Conservation (phyloP, 768 basidiomycete species). For the Tephrocybe sp. region DNA sequence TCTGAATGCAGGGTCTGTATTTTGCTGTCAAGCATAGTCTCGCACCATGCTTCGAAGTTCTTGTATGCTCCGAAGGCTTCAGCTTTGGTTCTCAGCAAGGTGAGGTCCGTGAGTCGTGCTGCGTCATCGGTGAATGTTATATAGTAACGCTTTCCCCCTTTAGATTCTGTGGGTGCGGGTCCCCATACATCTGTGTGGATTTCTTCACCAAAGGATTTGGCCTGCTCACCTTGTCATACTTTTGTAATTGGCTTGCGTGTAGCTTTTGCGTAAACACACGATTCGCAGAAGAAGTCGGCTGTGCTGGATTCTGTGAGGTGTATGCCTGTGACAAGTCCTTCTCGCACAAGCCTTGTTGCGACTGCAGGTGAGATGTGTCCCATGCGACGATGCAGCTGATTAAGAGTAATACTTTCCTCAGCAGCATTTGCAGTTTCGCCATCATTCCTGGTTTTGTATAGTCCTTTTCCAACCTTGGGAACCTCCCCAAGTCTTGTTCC, state of each 20-base stretch:
- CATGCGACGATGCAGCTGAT: constrained; percentile 28
- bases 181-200: constrained; percentile 36
- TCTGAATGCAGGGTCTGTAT: constrained; percentile 38
- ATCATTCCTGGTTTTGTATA: constrained; percentile 14
- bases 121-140: constrained; percentile 33
- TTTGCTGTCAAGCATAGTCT: constrained; percentile 24
- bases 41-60: constrained; percentile 28
- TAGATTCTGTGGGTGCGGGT: constrained; percentile 27
- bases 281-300: constrained; percentile 32
- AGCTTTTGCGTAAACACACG: constrained; percentile 41
- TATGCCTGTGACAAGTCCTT: constrained; percentile 29
- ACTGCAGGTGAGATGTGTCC: constrained; percentile 29
- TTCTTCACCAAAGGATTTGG: constrained; percentile 29
- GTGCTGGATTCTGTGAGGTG: constrained; percentile 15
- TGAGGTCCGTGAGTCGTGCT: constrained; percentile 22
- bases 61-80: constrained; percentile 28
- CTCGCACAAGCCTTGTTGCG: constrained; percentile 20
- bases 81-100: constrained; percentile 28
- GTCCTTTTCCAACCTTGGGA: constrained; percentile 20
- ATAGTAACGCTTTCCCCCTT: constrained; percentile 25
- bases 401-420: constrained; percentile 17
- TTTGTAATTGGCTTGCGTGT: constrained; percentile 29
- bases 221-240: constrained; percentile 23
- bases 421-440: neutral
- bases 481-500: constrained; percentile 19